Conservation (phyloP, 1,284 basidiomycete genomes). For the Fomitopsis pinicola region DNA sequence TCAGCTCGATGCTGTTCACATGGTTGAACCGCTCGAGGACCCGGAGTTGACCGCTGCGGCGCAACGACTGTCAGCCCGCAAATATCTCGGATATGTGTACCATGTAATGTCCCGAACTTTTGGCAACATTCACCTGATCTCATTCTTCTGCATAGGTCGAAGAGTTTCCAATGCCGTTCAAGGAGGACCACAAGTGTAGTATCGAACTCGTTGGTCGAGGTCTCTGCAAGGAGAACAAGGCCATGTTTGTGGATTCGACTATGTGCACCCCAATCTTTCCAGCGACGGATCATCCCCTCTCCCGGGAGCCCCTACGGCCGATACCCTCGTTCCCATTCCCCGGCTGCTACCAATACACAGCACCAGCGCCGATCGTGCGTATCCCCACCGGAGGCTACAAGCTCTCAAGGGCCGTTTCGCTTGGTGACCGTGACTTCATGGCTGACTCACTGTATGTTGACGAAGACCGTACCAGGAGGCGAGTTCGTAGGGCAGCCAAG, state of each 20-base stretch:
- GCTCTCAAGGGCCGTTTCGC: neutral
- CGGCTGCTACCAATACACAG: neutral
- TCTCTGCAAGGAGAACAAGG: neutral
- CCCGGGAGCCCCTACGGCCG: neutral
- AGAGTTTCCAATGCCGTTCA: neutral
- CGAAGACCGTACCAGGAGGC: neutral
- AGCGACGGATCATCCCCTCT: neutral
- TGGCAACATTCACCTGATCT: too few species aligned
- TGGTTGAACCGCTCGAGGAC: neutral
- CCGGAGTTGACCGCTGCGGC: neutral
- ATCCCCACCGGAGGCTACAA: neutral
- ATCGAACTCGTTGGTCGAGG: neutral
- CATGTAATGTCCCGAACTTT: neutral
- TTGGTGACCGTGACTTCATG: neutral
- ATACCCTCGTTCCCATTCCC: neutral
- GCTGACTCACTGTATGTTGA: neutral
- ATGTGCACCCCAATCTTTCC: constrained; percentile 1
- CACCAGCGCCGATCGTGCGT: neutral
- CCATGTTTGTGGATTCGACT: neutral
- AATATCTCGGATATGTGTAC: neutral
- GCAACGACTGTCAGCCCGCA: neutral
- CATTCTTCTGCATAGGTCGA: neutral
- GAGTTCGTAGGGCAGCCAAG: neutral
- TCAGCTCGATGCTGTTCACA: neutral
- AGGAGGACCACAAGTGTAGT: neutral